Evolutionary conservation across 73 alveolate species (phyloP).

Genomic region (Tetrahymena borealis): DNA sequence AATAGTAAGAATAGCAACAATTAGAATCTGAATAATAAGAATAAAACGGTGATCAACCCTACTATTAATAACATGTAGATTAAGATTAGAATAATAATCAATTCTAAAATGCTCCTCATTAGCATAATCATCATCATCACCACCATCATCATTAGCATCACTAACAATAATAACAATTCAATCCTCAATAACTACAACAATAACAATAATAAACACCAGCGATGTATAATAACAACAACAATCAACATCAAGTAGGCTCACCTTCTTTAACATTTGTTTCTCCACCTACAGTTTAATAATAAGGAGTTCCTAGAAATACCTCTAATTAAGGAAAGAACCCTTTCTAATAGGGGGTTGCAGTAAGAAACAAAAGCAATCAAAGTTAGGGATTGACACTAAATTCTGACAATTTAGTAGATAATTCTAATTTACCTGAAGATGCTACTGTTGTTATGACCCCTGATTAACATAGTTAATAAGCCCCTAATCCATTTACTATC

Average conservation of each 20-base stretch:
- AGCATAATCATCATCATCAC: background rate
- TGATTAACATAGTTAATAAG: background rate
- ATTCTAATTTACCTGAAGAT: background rate
- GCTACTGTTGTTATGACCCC: constrained; percentile 2
- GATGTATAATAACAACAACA: background rate
- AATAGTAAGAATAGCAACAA: background rate
- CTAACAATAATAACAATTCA: background rate
- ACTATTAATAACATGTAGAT: background rate
- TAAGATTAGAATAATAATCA: background rate
- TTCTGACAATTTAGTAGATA: background rate
- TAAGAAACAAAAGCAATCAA: background rate
- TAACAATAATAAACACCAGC: background rate
- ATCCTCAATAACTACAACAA: background rate
- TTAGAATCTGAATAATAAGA: too few species aligned
- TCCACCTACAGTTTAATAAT: background rate
- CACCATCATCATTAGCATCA: background rate
- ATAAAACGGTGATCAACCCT: background rate
- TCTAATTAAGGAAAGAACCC: too few species aligned
- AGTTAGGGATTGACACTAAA: background rate
- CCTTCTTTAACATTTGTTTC: background rate
- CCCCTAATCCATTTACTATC: background rate
- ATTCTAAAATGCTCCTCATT: background rate
- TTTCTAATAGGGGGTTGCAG: background rate
- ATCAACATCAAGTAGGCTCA: background rate
- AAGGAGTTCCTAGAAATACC: background rate